Percentiles rank a stretch among this genome's conserved stretches.
Conservation (phyloP, 1,139 yeast genomes). For the Geotrichum citri-aurantii region DNA sequence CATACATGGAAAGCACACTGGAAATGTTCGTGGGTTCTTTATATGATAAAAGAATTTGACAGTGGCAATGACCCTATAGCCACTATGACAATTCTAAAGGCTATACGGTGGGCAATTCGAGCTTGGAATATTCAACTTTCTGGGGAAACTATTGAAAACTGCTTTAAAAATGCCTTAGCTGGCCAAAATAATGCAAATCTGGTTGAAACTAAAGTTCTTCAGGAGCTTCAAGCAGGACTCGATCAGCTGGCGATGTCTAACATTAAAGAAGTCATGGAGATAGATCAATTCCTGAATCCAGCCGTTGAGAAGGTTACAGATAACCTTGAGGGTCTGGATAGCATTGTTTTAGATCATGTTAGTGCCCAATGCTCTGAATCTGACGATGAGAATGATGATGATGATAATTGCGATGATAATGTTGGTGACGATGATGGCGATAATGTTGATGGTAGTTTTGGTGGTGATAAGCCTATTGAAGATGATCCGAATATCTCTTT, state of each 20-base stretch:
- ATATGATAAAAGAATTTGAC: constrained; percentile 20
- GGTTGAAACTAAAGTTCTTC: background rate
- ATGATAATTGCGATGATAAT: too few relatives aligned
- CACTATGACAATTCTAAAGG: background rate
- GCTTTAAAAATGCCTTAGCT: background rate
- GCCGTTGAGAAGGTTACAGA: constrained; percentile 9
- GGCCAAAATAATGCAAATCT: background rate
- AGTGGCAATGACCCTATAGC: constrained; percentile 2
- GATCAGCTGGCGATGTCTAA: background rate
- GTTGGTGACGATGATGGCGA: too few relatives aligned
- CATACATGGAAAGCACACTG: constrained; percentile 4
- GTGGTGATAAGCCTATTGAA: too few relatives aligned
- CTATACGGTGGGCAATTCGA: background rate
- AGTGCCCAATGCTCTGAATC: constrained; percentile 8
- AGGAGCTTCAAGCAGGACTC: background rate
- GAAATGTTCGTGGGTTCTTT: constrained; percentile 29
- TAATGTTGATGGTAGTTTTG: too few relatives aligned
- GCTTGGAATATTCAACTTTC: background rate
- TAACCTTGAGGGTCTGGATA: constrained; percentile 5
- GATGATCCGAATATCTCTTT: too few relatives aligned
- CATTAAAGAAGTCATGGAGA: background rate
- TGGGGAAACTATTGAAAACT: background rate
- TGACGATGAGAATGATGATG: constrained; percentile 4
- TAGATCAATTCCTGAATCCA: constrained; percentile 1
- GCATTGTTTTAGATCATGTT: background rate